phyloP scores from a whole-genome alignment of 192 early-diverging fungal species.

The Coemansia sp. region DNA sequence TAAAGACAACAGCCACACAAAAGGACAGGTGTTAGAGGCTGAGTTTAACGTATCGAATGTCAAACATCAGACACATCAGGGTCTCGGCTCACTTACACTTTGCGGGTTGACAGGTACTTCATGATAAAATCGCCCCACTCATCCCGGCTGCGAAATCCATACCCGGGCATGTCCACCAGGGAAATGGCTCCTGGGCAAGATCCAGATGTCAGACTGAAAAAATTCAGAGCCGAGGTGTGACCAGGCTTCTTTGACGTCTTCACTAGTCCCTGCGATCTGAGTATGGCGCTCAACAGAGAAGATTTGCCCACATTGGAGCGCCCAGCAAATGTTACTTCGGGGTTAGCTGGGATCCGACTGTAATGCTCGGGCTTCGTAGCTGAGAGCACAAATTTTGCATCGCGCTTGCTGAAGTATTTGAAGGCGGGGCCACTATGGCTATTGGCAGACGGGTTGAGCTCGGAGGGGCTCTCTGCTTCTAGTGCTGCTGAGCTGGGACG shows the following conservation, averaged over 20 bases:
- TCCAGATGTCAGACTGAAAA: slow-evolving; percentile 33
- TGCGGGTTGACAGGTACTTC: slow-evolving; percentile 40
- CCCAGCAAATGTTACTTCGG: slow-evolving; percentile 52
- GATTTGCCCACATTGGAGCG: slow-evolving; percentile 57
- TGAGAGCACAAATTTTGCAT: slow-evolving; percentile 41
- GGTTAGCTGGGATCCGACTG: slow-evolving; percentile 7
- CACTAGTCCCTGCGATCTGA: slow-evolving; percentile 32
- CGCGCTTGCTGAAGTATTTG: slow-evolving; percentile 31
- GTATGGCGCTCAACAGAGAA: slow-evolving; percentile 45
- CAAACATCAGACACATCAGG: neutral
- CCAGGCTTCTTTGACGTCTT: slow-evolving; percentile 54
- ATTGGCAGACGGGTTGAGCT: neutral
- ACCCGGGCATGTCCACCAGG: slow-evolving; percentile 57
- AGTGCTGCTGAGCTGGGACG: neutral
- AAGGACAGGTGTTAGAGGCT: neutral
- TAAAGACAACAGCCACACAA: neutral
- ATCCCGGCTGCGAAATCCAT: slow-evolving; percentile 51
- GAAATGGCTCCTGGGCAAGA: slow-evolving; percentile 21
- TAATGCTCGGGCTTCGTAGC: slow-evolving; percentile 34
- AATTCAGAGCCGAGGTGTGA: slow-evolving; percentile 44
- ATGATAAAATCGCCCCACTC: slow-evolving; percentile 54
- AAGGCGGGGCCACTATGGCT: slow-evolving; percentile 1
- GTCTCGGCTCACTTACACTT: slow-evolving; percentile 18
- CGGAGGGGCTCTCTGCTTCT: neutral
- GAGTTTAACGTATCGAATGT: neutral